Evolutionary conservation across 1,139 yeast genomes (phyloP), one percentile per base, ranked within the genome.

Genomic region (Magnusiomyces ingens): DNA sequence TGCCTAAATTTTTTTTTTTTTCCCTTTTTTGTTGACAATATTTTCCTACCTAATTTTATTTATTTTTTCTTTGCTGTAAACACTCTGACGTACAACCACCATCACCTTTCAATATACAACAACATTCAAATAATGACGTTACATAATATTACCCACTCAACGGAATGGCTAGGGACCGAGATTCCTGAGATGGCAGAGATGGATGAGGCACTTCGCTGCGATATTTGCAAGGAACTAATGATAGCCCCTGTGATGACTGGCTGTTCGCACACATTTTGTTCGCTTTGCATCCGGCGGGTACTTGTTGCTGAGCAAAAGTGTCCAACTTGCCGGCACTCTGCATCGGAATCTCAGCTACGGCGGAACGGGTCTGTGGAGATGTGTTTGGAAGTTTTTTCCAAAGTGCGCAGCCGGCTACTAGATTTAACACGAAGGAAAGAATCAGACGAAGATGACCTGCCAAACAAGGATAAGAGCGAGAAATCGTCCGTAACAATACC

Each of bases 141-240:
- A 40, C 21, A 21, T 46, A 62, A 69, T 19, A 69, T 80, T 32
- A 74, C 83, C 0, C 95, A 88, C 65, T 85, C 95, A 0, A 73
- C 84, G 6, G 96, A 88, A 64, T 88, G 91, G 83, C 60, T 67
- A 13, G 49, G 57, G 1, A 77, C 89, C 1, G 61, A 63, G 29
- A 63, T 84, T 3, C 90, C 95, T 5, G 70, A 68, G 26, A 66
- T 90, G 11, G 63, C 76, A 1, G 82, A 78, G 50, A 70, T 91
- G 5, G 97, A 91, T 59, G 75, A 86, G 1, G 73, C 85, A 17
- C 74, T 90, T 55, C 68, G 96, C 63, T 93, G 99, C 64, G 90
- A 85, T 62, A 85, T 93, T n/a, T 93, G 99, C 67, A 89, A 91
- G 64, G 97, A 90, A 57, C 81, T 85, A 59, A 74, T 87, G 57